Conservation (phyloP, 192 early-diverging fungal species). For the Coemansia reversa region DNA sequence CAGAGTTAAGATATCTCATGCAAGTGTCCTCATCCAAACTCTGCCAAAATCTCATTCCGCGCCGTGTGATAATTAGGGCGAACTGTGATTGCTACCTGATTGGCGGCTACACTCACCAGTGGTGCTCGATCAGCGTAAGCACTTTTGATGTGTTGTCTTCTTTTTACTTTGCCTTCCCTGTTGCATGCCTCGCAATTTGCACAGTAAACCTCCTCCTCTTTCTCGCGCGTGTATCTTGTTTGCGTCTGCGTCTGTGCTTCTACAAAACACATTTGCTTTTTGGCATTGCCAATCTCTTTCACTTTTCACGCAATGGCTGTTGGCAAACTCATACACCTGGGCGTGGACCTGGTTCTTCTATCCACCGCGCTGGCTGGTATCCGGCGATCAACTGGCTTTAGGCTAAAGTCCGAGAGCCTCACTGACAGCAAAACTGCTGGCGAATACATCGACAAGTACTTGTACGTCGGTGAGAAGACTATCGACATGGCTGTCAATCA, state of each 20-base stretch:
- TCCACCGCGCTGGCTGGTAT: constrained; percentile 45
- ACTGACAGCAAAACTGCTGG: constrained; percentile 37
- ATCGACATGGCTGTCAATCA: constrained; percentile 22
- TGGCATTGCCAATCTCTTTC: neutral
- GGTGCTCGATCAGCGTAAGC: too few species aligned
- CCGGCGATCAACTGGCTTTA: constrained; percentile 38
- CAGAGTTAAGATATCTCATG: too few species aligned
- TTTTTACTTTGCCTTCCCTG: too few species aligned
- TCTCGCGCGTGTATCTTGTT: neutral
- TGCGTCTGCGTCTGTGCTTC: neutral
- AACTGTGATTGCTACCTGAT: neutral
- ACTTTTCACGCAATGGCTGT: constrained; percentile 19
- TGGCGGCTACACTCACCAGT: too few species aligned
- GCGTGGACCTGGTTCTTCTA: constrained; percentile 44
- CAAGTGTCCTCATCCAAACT: too few species aligned
- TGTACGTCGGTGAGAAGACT: constrained; percentile 34
- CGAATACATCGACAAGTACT: constrained; percentile 34
- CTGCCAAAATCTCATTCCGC: too few species aligned
- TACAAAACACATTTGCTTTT: constrained; percentile 2
- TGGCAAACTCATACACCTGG: constrained; percentile 34
- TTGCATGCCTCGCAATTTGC: too few species aligned
- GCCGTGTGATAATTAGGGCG: too few species aligned
- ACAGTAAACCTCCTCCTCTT: neutral
- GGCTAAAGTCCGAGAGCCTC: constrained; percentile 31
- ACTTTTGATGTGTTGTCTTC: too few species aligned